Evolutionary conservation across 805 yeast species (phyloP), one percentile per base, ranked within the genome.

Genomic region (Candida gorgasii): DNA sequence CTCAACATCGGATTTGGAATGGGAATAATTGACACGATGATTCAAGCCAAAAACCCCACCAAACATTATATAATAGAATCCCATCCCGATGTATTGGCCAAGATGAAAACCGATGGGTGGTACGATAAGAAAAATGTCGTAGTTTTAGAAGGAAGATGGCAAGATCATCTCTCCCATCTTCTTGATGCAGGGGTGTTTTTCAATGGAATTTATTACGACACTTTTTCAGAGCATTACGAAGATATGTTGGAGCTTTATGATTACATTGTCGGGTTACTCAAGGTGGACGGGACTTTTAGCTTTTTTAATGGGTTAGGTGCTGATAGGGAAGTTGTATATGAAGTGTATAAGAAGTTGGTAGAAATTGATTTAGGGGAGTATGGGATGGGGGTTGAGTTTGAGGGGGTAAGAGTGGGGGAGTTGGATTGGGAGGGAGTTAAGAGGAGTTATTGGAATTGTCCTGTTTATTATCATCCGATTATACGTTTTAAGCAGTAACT

Each of bases 1-100:
- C 67, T 92, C 27, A 90, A 90, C 55, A 86, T 90, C 29, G 98
- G 98, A 0, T 90, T 92, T 59, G 98, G 98, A 2, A 88, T 90
- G 97, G 98, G 98, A 2, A 92, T 90, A 41, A 89, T 90, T 41
- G 98, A 90, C 59, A 67, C 79, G 1, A 79, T 83, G 75, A 86
- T 90, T 46, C 85, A 85, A 56, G 63, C 62, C 2, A 65, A 62
- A 33, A 54, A 53, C 14, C 92, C 90, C 16, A 69, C 79, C 3
- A 76, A 73, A 47, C 98, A 90, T 59, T 90, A 88, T 61, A 92
- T 90, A 31, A 82, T 88, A 45, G 98, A 90, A 61, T 97, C 97
- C 0, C 98, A 90, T 58, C 97, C 97, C 1, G 95, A 87, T 51
- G 98, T 90, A 8, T 64, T 92, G 24, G 60, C 62, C 1, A 82